These are phyloP conservation scores for Kwoniella mangroviensis DNA, from an alignment of 768 basidiomycete genomes.

Conservation along the genomic window DNA sequence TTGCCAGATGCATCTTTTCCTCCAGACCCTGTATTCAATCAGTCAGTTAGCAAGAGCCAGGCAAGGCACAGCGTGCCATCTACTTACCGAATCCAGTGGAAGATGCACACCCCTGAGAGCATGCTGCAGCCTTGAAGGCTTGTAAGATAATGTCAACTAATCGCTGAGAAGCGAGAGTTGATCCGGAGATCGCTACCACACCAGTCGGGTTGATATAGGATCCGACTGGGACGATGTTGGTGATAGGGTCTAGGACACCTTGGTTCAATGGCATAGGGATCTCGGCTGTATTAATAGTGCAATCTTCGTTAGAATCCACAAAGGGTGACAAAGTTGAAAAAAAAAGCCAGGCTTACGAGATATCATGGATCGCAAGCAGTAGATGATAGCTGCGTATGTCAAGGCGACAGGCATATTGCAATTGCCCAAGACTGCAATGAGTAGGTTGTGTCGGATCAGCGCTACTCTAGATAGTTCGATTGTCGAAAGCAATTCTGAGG, in stretches of 20 bases:
- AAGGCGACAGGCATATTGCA: slow-evolving; percentile 50
- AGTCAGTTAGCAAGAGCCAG: slow-evolving; percentile 20
- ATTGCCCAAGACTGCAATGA: slow-evolving; percentile 36
- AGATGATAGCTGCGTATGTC: slow-evolving; percentile 52
- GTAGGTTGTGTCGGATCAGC: background rate
- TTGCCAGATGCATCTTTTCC: slow-evolving; percentile 22
- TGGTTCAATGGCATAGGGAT: slow-evolving; percentile 51
- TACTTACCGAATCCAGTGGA: slow-evolving; percentile 36
- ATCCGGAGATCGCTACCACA: slow-evolving; percentile 75
- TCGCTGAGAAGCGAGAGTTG: slow-evolving; percentile 66
- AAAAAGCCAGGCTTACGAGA: slow-evolving; percentile 12
- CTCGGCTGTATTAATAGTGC: slow-evolving; percentile 17
- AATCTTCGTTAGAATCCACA: background rate
- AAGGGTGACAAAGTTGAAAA: background rate
- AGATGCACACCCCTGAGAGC: slow-evolving; percentile 40
- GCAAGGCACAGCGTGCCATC: slow-evolving; percentile 58
- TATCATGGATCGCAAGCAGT: slow-evolving; percentile 46
- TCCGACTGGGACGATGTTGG: slow-evolving; percentile 79
- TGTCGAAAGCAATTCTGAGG: background rate
- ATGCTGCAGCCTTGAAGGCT: slow-evolving; percentile 65
- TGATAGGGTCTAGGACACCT: slow-evolving; percentile 39
- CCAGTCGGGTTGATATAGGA: slow-evolving; percentile 78
- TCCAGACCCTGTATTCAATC: background rate
- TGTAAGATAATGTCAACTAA: slow-evolving; percentile 92
- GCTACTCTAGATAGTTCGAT: too few species aligned